Percentiles rank a stretch among this genome's conserved stretches.
phyloP scores from a whole-genome alignment of 2,329 filamentous ascomycete species.

The Paradendryphiella salina region DNA sequence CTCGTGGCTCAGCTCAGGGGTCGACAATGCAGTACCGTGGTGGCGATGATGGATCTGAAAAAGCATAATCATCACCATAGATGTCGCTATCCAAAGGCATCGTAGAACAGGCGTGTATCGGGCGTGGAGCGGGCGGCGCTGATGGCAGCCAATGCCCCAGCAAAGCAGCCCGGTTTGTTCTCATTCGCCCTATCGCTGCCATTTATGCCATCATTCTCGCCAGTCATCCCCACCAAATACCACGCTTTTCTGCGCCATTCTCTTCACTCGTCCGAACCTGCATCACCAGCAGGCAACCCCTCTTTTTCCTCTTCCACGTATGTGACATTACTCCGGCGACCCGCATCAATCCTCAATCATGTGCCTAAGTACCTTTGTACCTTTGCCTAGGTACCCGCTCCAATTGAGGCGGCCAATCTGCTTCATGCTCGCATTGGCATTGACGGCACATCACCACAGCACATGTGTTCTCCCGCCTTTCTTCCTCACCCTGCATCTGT shows the following conservation, averaged over 20 bases:
- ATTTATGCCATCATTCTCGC: slow-evolving; percentile 1
- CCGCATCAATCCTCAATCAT: slow-evolving; percentile 27
- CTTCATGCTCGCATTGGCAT: too few relatives aligned
- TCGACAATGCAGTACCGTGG: too few relatives aligned
- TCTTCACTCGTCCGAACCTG: slow-evolving; percentile 9
- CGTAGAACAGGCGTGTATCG: neutral
- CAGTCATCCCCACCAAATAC: slow-evolving; percentile 11
- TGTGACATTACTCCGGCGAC: slow-evolving; percentile 12
- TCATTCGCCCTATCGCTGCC: slow-evolving; percentile 11
- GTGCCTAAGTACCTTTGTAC: slow-evolving; percentile 15
- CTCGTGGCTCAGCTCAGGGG: too few relatives aligned
- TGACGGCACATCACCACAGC: too few relatives aligned
- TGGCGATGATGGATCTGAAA: neutral
- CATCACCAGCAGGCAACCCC: slow-evolving; percentile 10
- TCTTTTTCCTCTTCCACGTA: slow-evolving; percentile 15
- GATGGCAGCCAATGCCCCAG: neutral
- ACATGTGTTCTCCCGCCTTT: too few relatives aligned
- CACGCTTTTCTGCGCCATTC: slow-evolving; percentile 1
- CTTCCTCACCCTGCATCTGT: too few relatives aligned
- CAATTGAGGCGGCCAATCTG: too few relatives aligned
- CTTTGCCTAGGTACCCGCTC: neutral
- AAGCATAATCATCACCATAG: neutral
- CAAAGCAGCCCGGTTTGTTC: neutral
- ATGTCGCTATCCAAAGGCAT: neutral
- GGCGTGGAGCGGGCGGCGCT: neutral